Evolutionary conservation across 257 asterid genomes (phyloP).

Genomic region (Hygrophila difformis): DNA sequence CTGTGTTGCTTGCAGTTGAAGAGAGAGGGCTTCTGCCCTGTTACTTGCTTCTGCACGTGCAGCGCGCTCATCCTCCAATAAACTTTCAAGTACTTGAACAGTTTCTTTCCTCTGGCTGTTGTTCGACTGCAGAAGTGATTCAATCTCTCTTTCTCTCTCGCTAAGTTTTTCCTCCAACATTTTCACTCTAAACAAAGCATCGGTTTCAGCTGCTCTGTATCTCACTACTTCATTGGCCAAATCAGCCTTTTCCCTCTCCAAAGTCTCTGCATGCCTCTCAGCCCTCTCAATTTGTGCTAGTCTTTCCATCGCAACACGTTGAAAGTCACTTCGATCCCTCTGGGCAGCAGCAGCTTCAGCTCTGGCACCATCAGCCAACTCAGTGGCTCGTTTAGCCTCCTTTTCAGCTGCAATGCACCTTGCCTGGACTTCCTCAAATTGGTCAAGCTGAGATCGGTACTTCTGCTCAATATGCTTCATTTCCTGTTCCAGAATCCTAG

Average conservation of each 20-base stretch:
- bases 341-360: slow-evolving; percentile 83
- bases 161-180: slow-evolving; percentile 59
- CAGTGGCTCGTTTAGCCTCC: slow-evolving; percentile 77
- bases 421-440: slow-evolving; percentile 74
- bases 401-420: slow-evolving; percentile 79
- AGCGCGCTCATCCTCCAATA: slow-evolving; percentile 69
- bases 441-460: slow-evolving; percentile 52
- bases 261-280: slow-evolving; percentile 57
- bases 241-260: slow-evolving; percentile 60
- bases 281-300: slow-evolving; percentile 73
- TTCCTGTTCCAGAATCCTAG: slow-evolving; percentile 76
- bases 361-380: slow-evolving; percentile 87
- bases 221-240: slow-evolving; percentile 46
- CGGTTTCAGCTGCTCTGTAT: slow-evolving; percentile 57
- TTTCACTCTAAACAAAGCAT: slow-evolving; percentile 54
- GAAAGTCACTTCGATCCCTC: slow-evolving; percentile 62
- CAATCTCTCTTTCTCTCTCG: slow-evolving; percentile 78
- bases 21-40: slow-evolving; percentile 80
- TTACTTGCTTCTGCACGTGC: slow-evolving; percentile 82
- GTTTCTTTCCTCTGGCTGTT: slow-evolving; percentile 66
- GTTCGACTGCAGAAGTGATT: slow-evolving; percentile 52
- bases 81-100: slow-evolving; percentile 62
- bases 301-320: slow-evolving; percentile 76
- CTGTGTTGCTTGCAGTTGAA: slow-evolving; percentile 80
- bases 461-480: slow-evolving; percentile 59